Conservation (phyloP, 75 land plant genomes). For the Sequoia sempervirens region DNA sequence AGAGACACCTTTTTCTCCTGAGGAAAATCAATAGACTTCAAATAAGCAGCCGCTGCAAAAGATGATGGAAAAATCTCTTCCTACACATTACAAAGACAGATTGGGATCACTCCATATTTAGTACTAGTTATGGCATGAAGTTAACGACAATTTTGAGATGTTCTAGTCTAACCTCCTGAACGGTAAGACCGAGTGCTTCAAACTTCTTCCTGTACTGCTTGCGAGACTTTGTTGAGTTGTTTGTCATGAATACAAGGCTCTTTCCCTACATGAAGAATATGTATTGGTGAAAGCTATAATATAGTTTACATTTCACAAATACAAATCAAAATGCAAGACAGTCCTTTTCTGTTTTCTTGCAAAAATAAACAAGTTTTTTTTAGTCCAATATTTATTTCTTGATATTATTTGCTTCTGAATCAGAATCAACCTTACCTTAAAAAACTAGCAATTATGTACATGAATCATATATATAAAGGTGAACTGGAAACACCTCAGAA, state of each 20-base stretch:
- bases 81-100: slow-evolving; percentile 28
- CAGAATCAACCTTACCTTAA: background rate
- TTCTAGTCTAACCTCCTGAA: slow-evolving; percentile 61
- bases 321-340: background rate
- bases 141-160: background rate
- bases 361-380: background rate
- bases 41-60: slow-evolving; percentile 94
- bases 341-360: background rate
- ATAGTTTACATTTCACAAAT: background rate
- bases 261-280: slow-evolving; percentile 57
- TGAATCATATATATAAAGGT: background rate
- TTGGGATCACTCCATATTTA: background rate
- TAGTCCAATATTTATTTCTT: background rate
- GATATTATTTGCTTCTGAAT: background rate
- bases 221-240: slow-evolving; percentile 92
- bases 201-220: slow-evolving; percentile 85
- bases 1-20: slow-evolving; percentile 72
- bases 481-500: background rate
- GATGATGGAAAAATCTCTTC: slow-evolving; percentile 96
- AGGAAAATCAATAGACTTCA: slow-evolving; percentile 78
- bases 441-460: background rate
- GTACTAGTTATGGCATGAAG: background rate
- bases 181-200: slow-evolving; percentile 58
- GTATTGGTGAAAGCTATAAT: background rate
- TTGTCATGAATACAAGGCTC: slow-evolving; percentile 87